Base-by-base conservation (phyloP, 78 protist species). In the Cavenderia fasciculata region DNA sequence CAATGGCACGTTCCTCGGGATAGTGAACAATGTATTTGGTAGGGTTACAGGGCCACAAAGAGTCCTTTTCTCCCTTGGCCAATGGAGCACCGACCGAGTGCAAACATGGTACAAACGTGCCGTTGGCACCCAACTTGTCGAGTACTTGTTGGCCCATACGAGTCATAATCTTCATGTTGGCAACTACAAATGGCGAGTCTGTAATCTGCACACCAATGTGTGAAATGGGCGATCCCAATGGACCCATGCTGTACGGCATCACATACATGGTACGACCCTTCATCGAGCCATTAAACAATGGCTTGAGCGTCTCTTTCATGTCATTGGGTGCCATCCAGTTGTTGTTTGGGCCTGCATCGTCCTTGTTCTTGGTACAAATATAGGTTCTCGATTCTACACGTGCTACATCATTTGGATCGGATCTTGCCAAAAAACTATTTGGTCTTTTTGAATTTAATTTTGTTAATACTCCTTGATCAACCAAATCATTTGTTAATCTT, bases 51-150 rank as follows among this genome's bases (percentile, higher is more conserved):
- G 98, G 98, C 98, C 97, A 97, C 31, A 87, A 44, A 3, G 74
- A 71, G 74, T 92, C 96, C 56, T 94, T 86, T 61, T 51, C 79
- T 23, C 96, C 96, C 0, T 36, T 23, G 10, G 14, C 31, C 0
- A 97, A 84, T 21, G 98, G 98, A 23, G 74, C 52, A 25, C 97
- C 97, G 6, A 95, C 93, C 29, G 97, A 78, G 73, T 97, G 98
- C 16, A 86, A 51, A 87, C 96, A 85, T 44, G 96, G 95, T 18
- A 95, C 95, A 49, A 92, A 95, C 36, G 69, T 69, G 56, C 43
- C 75, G n/a, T 61, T 63, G 16, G 40, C 44, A 2, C 63, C 85
- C 57, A 76, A 14, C 34, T 33, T 41, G 38, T 59, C 46, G 23
- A 75, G 59, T 16, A 59, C 86, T 21, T 36, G 21, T 31, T 59